Evolutionary conservation across 2,329 filamentous ascomycete genomes (phyloP).

Genomic region (Ceratocystiopsis sp.): DNA sequence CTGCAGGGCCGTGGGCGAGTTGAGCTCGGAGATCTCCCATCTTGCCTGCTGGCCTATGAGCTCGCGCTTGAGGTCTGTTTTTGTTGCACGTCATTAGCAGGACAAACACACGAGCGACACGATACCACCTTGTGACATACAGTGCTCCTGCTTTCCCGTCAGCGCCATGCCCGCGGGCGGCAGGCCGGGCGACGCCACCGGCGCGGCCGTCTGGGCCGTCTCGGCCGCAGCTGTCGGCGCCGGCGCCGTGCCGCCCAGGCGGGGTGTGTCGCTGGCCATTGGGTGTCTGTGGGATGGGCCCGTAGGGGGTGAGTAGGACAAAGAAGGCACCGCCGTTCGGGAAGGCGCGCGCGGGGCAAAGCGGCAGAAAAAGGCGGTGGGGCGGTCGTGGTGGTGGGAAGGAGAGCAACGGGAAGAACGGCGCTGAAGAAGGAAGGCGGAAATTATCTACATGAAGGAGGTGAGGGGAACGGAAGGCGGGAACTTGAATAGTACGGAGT

Average conservation of each 20-base stretch:
- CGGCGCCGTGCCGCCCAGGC: background rate
- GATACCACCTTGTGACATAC: constrained; percentile 34
- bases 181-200: constrained; percentile 6
- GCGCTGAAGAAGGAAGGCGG: no score
- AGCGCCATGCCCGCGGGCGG: constrained; percentile 34
- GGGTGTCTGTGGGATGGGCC: no score
- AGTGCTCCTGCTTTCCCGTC: constrained; percentile 96
- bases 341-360: no score
- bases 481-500: no score
- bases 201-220: background rate
- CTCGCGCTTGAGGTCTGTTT: constrained; percentile 80
- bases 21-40: constrained; percentile 81
- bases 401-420: no score
- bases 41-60: constrained; percentile 79
- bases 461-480: no score
- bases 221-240: background rate
- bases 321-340: no score
- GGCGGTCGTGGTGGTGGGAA: no score
- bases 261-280: no score
- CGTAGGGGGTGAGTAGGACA: no score
- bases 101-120: background rate
- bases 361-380: no score
- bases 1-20: constrained; percentile 83
- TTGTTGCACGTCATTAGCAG: background rate
- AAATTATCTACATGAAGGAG: no score